Evolutionary conservation across 1,139 yeast species (phyloP), one percentile per base, ranked within the genome.

Genomic region (Nakaseomyces nivariensis): DNA sequence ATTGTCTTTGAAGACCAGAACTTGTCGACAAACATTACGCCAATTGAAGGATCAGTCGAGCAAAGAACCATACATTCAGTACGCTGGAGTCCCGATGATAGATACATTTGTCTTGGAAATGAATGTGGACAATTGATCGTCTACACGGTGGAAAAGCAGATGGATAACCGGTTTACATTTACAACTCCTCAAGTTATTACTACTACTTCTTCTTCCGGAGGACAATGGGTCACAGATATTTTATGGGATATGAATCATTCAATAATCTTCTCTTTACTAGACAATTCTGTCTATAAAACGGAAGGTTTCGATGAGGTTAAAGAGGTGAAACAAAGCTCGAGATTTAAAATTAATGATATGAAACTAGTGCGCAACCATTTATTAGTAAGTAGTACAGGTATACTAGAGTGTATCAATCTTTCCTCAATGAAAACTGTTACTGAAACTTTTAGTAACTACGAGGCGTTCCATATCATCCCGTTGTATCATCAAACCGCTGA

Each of bases 51-150:
- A 27, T 32, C 43, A 3, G n/a, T 60, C 4, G 46, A 50, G 24
- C 44, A 49, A 11, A 58, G 68, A 43, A 45, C 57, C 3, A 64
- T 61, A 46, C 67, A 64, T 47, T 54, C 59, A n/a, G 33, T 63
- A 10, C 57, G 55, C 42, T 65, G 68, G 68, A 53, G 57, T 31
- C 57, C 61, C 5, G 49, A 52, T 26, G 63, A 62, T 4, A 44
- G 48, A 5, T 42, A 37, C 13, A 49, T 65, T 3, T 56, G 54
- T 4, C 59, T 58, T 1, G 68, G 68, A 4, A 64, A 62, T 43
- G 67, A 63, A 49, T 44, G 47, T 4, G 55, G 58, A 17, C 61
- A 60, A 34, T 45, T 65, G 24, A 24, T 47, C 11, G 10, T 24
- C 5, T 36, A 38, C 25, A 31, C 27, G 6, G 11, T 26, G 22